Evolutionary conservation across 345 rosid species (phyloP).

Genomic region (Salix exigua): DNA sequence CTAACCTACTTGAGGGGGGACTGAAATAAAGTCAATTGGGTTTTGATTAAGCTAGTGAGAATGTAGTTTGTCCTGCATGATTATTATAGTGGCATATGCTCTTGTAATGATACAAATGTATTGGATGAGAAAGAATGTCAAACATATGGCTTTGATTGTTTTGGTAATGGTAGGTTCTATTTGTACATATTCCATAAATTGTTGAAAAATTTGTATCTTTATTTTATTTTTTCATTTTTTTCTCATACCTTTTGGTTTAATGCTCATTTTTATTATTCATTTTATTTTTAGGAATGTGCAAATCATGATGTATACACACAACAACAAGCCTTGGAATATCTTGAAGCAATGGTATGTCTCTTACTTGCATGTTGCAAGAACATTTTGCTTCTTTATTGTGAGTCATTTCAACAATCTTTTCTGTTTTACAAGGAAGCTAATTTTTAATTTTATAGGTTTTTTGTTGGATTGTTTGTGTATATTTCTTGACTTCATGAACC

Average conservation of each 20-base stretch:
- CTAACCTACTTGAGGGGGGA: no score
- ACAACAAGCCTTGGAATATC: conserved; percentile 66
- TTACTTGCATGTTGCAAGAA: background rate
- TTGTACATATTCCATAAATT: no score
- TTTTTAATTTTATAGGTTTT: background rate
- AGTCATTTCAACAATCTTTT: background rate
- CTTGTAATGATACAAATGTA: no score
- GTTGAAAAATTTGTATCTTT: background rate
- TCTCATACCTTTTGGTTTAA: background rate
- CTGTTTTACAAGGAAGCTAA: background rate
- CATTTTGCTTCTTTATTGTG: background rate
- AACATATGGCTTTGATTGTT: no score
- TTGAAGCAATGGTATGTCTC: conserved; percentile 62
- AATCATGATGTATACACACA: conserved; percentile 48
- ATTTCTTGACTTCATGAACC: background rate
- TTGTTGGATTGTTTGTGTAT: background rate
- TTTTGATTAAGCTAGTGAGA: background rate
- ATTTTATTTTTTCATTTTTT: background rate
- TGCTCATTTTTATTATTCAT: conserved; percentile 11
- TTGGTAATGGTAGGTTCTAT: no score
- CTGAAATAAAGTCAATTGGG: no score
- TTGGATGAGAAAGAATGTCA: no score
- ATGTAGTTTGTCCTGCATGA: background rate
- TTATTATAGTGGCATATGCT: no score
- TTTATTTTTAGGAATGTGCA: conserved; percentile 75